phyloP scores from a whole-genome alignment of 257 asterid genomes.

The Nicotiana knightiana region DNA sequence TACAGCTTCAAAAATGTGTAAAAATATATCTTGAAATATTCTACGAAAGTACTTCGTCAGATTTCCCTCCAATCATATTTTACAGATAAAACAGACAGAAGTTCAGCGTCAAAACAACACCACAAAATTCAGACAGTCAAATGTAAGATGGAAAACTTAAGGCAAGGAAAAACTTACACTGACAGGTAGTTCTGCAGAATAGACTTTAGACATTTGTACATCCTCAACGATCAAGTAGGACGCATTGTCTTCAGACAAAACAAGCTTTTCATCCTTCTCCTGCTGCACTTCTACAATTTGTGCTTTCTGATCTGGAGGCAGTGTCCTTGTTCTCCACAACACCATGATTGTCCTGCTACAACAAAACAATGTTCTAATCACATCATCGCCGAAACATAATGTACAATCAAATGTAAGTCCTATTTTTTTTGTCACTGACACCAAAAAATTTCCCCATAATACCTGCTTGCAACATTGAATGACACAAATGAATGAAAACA shows the following conservation, averaged over 20 bases:
- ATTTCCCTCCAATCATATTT: background rate
- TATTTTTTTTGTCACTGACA: background rate
- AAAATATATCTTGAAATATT: background rate
- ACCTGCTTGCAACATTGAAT: slow-evolving; percentile 82
- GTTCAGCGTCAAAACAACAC: background rate
- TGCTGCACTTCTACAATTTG: slow-evolving; percentile 46
- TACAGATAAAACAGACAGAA: background rate
- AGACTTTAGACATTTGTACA: slow-evolving; percentile 52
- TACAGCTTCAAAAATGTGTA: background rate
- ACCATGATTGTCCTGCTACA: slow-evolving; percentile 69
- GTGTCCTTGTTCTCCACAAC: slow-evolving; percentile 75
- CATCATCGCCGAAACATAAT: background rate
- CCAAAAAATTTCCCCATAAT: background rate
- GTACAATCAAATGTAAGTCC: background rate
- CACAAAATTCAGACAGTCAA: background rate
- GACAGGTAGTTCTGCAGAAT: slow-evolving; percentile 51
- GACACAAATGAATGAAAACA: slow-evolving; percentile 81
- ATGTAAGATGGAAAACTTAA: background rate
- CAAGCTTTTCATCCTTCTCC: slow-evolving; percentile 42
- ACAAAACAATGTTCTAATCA: background rate
- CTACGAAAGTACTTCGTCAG: background rate
- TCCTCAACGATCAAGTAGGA: slow-evolving; percentile 51
- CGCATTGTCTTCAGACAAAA: slow-evolving; percentile 38
- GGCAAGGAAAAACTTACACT: slow-evolving; percentile 33
- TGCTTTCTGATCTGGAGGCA: slow-evolving; percentile 53